Conservation (phyloP, 768 basidiomycete genomes). For the Pisolithus sp. region DNA sequence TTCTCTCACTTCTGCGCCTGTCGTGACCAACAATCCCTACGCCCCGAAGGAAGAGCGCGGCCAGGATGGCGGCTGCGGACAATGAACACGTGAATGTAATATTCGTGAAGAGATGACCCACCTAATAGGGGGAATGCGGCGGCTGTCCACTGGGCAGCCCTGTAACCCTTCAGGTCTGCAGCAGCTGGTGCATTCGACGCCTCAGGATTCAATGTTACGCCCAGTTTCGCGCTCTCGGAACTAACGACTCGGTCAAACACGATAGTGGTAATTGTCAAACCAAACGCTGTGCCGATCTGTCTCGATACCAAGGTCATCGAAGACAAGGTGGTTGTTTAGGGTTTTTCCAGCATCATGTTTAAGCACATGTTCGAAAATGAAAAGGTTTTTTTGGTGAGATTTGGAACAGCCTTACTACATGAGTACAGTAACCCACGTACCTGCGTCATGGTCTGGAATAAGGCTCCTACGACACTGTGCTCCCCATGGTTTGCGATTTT, state of each 20-base stretch:
- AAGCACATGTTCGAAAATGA: not conserved
- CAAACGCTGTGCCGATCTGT: conserved; percentile 63
- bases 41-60: conserved; percentile 31
- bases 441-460: conserved; percentile 78
- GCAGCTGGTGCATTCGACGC: conserved; percentile 25
- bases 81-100: not conserved
- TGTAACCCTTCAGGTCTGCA: conserved; percentile 48
- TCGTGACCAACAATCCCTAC: conserved; percentile 38
- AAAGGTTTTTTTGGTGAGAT: not conserved
- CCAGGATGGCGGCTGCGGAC: conserved; percentile 26
- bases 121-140: conserved; percentile 59
- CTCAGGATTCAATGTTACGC: conserved; percentile 24
- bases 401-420: not conserved
- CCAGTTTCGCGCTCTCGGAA: conserved; percentile 25
- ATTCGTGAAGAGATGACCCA: conserved; percentile 20
- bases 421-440: conserved; percentile 25
- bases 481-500: conserved; percentile 61
- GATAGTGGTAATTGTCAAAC: conserved; percentile 66
- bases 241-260: conserved; percentile 53
- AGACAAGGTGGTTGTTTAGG: too few relatives aligned
- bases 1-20: not conserved
- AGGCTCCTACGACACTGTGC: conserved; percentile 67
- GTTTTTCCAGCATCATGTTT: not conserved
- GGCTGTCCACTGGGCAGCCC: conserved; percentile 57
- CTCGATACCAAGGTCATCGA: not conserved